Base-by-base conservation (phyloP, 345 rosid species). In the Boechera retrofracta region DNA sequence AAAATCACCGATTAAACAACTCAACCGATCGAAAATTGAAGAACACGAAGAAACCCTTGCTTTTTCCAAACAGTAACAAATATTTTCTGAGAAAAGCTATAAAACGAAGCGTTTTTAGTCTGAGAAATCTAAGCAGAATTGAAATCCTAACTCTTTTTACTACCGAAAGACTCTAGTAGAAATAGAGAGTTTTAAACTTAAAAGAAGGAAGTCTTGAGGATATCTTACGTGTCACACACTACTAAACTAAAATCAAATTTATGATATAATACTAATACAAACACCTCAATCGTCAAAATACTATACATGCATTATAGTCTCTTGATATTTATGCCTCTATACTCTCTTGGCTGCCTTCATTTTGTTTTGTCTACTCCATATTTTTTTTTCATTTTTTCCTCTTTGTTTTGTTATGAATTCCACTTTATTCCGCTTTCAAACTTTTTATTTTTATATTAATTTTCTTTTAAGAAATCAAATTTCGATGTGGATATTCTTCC, bases 401-500 rank as follows among this genome's bases (percentile, higher is more conserved):
- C 45, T 52, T 78, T 78, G 81, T 67, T 78, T 59, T 60, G 73
- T 66, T 78, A 72, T 78, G 42, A 24, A 39, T 4, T 65, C 63
- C 6, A 78, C 77, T 78, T 67, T 79, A 69, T 79, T 79, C 79
- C 47, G 2, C 10, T 79, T 61, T 26, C 16, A n/a, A 24, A 5
- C 38, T 70, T 67, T 66, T 28, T 31, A 31, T 73, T 53, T 73
- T 44, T 38, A 13, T 72, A 51, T 60, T 7, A 67, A 10, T 33
- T 36, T 33, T 57, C 10, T 18, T 36, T 1, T 36, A 2, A 8
- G 6, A 42, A 60, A 15, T 16, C 47, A 51, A 60, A 32, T 54
- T 68, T 73, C 66, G 59, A 61, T 54, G 69, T 44, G 57, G 75
- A 74, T 73, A 8, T 42, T 78, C 73, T 49, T 66, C 39, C 42